Percentiles rank a stretch among this genome's conserved stretches.
phyloP scores from a whole-genome alignment of 208 protist species.

The Strigomonas culicis region DNA sequence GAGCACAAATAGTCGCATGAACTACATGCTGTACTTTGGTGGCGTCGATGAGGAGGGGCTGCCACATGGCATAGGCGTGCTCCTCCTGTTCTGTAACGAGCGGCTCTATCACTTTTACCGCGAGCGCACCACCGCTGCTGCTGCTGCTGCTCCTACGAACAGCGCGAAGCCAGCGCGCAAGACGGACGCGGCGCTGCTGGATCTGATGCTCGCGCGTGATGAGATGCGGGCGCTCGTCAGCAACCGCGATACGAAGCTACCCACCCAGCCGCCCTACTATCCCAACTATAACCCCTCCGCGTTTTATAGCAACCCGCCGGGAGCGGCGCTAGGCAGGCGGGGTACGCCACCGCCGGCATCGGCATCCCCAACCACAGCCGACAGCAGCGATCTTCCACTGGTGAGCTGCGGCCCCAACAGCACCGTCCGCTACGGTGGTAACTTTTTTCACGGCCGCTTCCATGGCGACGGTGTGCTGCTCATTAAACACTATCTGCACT shows the following conservation, averaged over 20 bases:
- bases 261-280: too few relatives aligned
- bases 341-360: too few relatives aligned
- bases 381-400: slow-evolving; percentile 4
- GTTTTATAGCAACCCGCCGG: too few relatives aligned
- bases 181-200: neutral
- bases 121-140: too few relatives aligned
- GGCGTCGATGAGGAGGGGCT: slow-evolving; percentile 39
- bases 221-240: too few relatives aligned
- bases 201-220: neutral
- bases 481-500: slow-evolving; percentile 17
- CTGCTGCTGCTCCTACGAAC: too few relatives aligned
- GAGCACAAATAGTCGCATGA: too few relatives aligned
- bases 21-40: slow-evolving; percentile 75
- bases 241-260: too few relatives aligned
- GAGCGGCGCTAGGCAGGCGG: too few relatives aligned
- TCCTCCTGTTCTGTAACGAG: slow-evolving; percentile 51
- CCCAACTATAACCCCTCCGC: too few relatives aligned
- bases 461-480: slow-evolving; percentile 74
- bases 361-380: too few relatives aligned
- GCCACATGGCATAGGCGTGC: slow-evolving; percentile 66
- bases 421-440: slow-evolving; percentile 80
- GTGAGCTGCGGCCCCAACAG: slow-evolving; percentile 22
- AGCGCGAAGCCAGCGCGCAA: neutral
- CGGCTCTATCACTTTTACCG: slow-evolving; percentile 1
- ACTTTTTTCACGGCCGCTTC: slow-evolving; percentile 57